A percentile compares a stretch with the other conserved stretches of the same genome.
phyloP scores from a whole-genome alignment of 2,329 filamentous ascomycete species.

The Trichothecium sympodiale region DNA sequence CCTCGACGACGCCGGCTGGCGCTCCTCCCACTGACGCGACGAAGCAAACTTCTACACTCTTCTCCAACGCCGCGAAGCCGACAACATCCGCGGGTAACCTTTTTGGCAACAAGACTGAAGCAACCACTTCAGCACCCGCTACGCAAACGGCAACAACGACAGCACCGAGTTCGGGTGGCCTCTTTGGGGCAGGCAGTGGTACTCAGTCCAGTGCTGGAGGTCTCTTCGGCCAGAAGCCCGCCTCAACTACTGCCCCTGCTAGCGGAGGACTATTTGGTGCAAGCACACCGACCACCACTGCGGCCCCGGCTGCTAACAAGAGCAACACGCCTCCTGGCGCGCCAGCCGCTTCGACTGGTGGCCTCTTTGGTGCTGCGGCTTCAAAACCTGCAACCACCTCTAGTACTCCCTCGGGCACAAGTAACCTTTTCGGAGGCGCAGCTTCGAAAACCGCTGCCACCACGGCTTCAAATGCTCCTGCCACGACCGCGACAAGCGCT shows the following conservation, averaged over 20 bases:
- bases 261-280: slow-evolving; percentile 16
- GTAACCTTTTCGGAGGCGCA: slow-evolving; percentile 4
- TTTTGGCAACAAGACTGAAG: slow-evolving; percentile 9
- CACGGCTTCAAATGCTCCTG: slow-evolving; percentile 10
- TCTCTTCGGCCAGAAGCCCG: slow-evolving; percentile 16
- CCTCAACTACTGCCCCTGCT: slow-evolving; percentile 10
- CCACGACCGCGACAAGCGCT: slow-evolving; percentile 17
- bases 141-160: slow-evolving; percentile 2
- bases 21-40: slow-evolving; percentile 31
- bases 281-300: slow-evolving; percentile 8
- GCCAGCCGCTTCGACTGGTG: slow-evolving; percentile 10
- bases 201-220: slow-evolving; percentile 8
- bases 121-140: slow-evolving; percentile 5
- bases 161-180: slow-evolving; percentile 5
- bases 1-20: slow-evolving; percentile 45
- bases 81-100: slow-evolving; percentile 3
- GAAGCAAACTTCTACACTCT: slow-evolving; percentile 19
- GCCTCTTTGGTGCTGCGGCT: slow-evolving; percentile 12
- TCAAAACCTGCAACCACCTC: slow-evolving; percentile 6
- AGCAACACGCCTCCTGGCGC: slow-evolving; percentile 10
- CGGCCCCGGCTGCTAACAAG: not conserved
- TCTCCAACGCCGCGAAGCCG: slow-evolving; percentile 12
- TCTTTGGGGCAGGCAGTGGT: slow-evolving; percentile 9
- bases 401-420: slow-evolving; percentile 7
- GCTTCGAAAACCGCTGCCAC: slow-evolving; percentile 14